A percentile compares a stretch with the other conserved stretches of the same genome.
Conservation (phyloP, 257 asterid species). For the Striga asiatica region DNA sequence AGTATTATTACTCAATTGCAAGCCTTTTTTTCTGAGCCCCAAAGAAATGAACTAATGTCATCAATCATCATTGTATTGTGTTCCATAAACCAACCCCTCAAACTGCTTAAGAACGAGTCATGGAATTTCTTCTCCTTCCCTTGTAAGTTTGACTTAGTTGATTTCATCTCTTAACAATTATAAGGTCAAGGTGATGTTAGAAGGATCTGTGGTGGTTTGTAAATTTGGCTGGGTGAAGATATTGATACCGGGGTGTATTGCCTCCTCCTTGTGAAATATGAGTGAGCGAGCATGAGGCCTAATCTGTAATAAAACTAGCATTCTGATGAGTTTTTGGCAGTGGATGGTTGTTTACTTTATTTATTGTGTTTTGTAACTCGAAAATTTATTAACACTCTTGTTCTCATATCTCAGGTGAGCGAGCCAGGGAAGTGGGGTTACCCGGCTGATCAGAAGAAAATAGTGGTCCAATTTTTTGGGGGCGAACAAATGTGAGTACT, state of each 20-base stretch:
- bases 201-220: too few relatives aligned
- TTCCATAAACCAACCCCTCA: too few relatives aligned
- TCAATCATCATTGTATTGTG: neutral
- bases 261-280: too few relatives aligned
- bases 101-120: slow-evolving; percentile 1
- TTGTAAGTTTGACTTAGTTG: neutral
- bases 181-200: too few relatives aligned
- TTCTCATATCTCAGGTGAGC: slow-evolving; percentile 49
- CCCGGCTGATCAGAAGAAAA: slow-evolving; percentile 63
- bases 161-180: too few relatives aligned
- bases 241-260: too few relatives aligned
- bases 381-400: too few relatives aligned
- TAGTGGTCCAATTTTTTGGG: slow-evolving; percentile 77
- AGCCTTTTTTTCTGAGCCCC: neutral
- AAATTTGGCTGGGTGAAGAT: neutral
- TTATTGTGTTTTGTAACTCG: too few relatives aligned
- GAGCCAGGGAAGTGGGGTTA: slow-evolving; percentile 90
- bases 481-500: slow-evolving; percentile 76
- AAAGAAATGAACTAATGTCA: neutral
- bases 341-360: too few relatives aligned
- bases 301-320: too few relatives aligned
- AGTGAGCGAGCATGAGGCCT: too few relatives aligned
- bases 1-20: neutral
- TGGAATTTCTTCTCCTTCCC: neutral
- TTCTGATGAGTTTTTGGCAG: too few relatives aligned